Percentiles rank a stretch among this genome's conserved stretches.
Conservation (phyloP, 768 basidiomycete species). For the Terana coerulea region DNA sequence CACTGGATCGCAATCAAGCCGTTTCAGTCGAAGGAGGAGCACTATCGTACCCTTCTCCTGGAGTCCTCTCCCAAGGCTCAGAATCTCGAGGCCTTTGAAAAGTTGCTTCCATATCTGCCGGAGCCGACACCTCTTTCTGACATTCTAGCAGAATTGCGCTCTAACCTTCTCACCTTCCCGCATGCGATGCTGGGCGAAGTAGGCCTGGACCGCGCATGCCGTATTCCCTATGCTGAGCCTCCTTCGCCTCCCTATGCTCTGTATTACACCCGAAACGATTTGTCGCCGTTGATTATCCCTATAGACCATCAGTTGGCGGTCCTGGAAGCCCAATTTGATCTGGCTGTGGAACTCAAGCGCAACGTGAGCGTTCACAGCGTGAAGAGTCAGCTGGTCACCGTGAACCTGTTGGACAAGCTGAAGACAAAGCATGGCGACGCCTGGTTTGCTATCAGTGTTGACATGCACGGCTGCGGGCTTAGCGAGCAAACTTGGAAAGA, state of each 20-base stretch:
- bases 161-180: conserved; percentile 57
- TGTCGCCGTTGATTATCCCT: conserved; percentile 78
- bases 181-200: conserved; percentile 89
- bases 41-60: conserved; percentile 74
- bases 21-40: conserved; percentile 53
- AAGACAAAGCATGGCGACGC: conserved; percentile 48
- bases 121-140: conserved; percentile 60
- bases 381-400: conserved; percentile 64
- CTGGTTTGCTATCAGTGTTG: conserved; percentile 72
- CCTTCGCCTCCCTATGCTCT: conserved; percentile 24
- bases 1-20: conserved; percentile 61
- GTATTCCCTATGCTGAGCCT: conserved; percentile 59
- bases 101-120: conserved; percentile 64
- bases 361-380: conserved; percentile 90
- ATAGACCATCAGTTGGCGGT: conserved; percentile 76
- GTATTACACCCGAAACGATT: conserved; percentile 36
- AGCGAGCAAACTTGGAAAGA: conserved; percentile 71
- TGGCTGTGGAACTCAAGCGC: conserved; percentile 77
- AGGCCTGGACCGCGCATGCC: conserved; percentile 80
- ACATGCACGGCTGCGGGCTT: conserved; percentile 88
- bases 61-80: conserved; percentile 17
- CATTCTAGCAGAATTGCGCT: conserved; percentile 57
- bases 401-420: conserved; percentile 62
- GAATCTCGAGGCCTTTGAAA: conserved; percentile 42
- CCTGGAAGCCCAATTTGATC: conserved; percentile 77